These are phyloP conservation scores for Hypoxylon intermedium DNA, from an alignment of 495 filamentous ascomycete genomes.

Conservation along the genomic window DNA sequence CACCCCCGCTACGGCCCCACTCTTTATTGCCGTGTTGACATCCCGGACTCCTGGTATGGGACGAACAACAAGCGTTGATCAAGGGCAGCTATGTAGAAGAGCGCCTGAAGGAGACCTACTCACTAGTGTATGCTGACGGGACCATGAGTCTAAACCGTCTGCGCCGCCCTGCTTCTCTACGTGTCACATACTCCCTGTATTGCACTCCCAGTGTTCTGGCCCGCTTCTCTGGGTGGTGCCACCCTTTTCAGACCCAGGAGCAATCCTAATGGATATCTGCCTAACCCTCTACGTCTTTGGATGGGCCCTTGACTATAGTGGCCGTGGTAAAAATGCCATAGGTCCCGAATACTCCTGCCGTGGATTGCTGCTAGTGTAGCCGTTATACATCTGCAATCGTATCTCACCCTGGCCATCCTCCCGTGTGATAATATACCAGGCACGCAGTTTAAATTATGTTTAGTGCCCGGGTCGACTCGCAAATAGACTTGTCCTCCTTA, in stretches of 20 bases:
- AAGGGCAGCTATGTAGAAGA: slow-evolving; percentile 1
- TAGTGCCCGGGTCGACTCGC: not conserved
- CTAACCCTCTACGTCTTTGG: not conserved
- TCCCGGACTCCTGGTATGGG: slow-evolving; percentile 26
- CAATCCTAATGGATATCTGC: slow-evolving; percentile 1
- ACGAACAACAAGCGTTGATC: slow-evolving; percentile 17
- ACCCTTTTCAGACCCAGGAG: not conserved
- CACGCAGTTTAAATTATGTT: slow-evolving; percentile 16
- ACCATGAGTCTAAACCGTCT: slow-evolving; percentile 2
- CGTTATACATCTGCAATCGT: slow-evolving; percentile 12
- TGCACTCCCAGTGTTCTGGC: not conserved
- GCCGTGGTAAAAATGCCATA: slow-evolving; percentile 8
- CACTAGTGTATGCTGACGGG: not conserved
- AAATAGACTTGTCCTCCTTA: not conserved
- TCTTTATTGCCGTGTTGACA: slow-evolving; percentile 49
- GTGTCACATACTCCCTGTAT: not conserved
- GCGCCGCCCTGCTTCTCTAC: not conserved
- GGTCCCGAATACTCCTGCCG: slow-evolving; percentile 40
- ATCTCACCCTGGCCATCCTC: slow-evolving; percentile 7
- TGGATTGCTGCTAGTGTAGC: slow-evolving; percentile 21
- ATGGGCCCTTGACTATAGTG: slow-evolving; percentile 2
- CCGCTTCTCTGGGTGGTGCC: slow-evolving; percentile 2
- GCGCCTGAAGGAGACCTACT: not conserved
- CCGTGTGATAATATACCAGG: slow-evolving; percentile 15
- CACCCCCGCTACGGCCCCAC: slow-evolving; percentile 49